Conservation (phyloP, 805 yeast genomes). For the Yamadazyma takamatsuzukensis region DNA sequence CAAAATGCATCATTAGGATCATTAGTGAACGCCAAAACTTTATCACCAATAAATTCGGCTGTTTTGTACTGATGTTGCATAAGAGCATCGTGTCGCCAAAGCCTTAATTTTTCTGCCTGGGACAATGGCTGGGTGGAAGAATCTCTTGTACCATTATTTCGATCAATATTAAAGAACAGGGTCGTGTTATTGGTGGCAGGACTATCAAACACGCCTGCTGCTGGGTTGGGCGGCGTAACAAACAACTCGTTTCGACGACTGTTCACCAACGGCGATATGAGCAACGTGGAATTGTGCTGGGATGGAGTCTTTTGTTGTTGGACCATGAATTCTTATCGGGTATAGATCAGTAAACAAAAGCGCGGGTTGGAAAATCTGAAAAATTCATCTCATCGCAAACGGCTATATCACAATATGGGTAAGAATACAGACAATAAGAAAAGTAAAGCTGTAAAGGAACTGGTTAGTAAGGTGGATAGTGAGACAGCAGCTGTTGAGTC, state of each 20-base stretch:
- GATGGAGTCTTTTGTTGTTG: slow-evolving; percentile 35
- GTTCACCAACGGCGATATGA: slow-evolving; percentile 64
- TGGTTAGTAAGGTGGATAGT: background rate
- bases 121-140: slow-evolving; percentile 45
- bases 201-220: slow-evolving; percentile 38
- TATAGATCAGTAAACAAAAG: background rate
- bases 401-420: background rate
- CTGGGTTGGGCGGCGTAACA: slow-evolving; percentile 48
- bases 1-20: slow-evolving; percentile 95
- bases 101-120: slow-evolving; percentile 78
- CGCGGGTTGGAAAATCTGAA: slow-evolving; percentile 1
- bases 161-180: slow-evolving; percentile 35
- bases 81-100: slow-evolving; percentile 92
- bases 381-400: slow-evolving; percentile 5
- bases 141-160: slow-evolving; percentile 4
- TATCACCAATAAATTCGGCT: slow-evolving; percentile 90
- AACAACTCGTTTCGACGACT: slow-evolving; percentile 38
- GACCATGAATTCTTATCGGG: slow-evolving; percentile 11
- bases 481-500: too few relatives aligned
- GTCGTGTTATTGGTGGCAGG: slow-evolving; percentile 36
- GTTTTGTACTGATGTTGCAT: slow-evolving; percentile 89
- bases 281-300: slow-evolving; percentile 70
- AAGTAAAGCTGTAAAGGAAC: background rate
- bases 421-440: background rate
- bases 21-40: slow-evolving; percentile 73